These are phyloP conservation scores for Pseudogymnoascus sp. DNA, from an alignment of 2,329 filamentous ascomycete species.

Conservation along the genomic window DNA sequence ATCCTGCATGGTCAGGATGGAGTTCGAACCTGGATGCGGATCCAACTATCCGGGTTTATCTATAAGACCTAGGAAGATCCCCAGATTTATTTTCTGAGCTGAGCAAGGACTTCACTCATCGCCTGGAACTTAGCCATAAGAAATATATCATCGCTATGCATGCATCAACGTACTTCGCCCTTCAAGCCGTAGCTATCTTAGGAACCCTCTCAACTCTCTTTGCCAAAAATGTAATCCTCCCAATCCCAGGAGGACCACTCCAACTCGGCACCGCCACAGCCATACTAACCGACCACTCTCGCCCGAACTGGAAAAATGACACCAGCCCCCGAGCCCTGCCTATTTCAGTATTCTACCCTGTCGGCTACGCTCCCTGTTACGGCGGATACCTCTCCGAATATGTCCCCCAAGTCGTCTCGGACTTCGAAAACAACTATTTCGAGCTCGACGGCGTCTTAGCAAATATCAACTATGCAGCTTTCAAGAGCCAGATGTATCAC, in stretches of 20 bases:
- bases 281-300: background rate
- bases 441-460: background rate
- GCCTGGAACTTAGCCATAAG: background rate
- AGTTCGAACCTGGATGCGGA: background rate
- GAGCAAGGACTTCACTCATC: background rate
- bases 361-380: background rate
- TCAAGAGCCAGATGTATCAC: background rate
- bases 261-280: background rate
- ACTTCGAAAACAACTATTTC: background rate
- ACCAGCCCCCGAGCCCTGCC: background rate
- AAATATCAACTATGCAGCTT: background rate
- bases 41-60: background rate
- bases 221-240: background rate
- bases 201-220: background rate
- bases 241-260: background rate
- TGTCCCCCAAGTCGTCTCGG: background rate
- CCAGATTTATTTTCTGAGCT: background rate
- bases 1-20: background rate
- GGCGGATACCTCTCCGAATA: background rate
- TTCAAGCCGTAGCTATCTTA: background rate
- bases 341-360: background rate
- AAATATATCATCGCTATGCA: background rate
- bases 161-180: background rate
- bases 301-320: background rate
- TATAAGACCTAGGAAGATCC: background rate